These are phyloP conservation scores for Clavispora phyllophila DNA, from an alignment of 805 yeast species.

Conservation along the genomic window DNA sequence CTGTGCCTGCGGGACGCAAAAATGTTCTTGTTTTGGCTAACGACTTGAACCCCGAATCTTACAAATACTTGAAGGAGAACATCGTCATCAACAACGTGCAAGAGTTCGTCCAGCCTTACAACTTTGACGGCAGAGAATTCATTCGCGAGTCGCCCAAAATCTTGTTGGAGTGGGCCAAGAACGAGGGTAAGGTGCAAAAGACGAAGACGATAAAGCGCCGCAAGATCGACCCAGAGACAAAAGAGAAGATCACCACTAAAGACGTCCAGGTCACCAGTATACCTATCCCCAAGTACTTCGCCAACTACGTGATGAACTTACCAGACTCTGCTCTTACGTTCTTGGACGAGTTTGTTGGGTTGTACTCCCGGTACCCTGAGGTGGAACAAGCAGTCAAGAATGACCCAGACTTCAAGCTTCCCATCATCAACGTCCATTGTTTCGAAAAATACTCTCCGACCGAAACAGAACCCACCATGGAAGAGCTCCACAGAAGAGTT, in stretches of 20 bases:
- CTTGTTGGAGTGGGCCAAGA: conserved; percentile 42
- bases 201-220: conserved; percentile 33
- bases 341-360: conserved; percentile 69
- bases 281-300: conserved; percentile 48
- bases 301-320: conserved; percentile 89
- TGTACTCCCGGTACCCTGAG: conserved; percentile 44
- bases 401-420: conserved; percentile 52
- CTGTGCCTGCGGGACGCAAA: conserved; percentile 90
- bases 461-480: conserved; percentile 65
- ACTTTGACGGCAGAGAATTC: conserved; percentile 79
- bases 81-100: conserved; percentile 58
- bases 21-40: conserved; percentile 79
- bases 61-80: conserved; percentile 62
- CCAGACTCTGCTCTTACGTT: conserved; percentile 92
- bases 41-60: conserved; percentile 88
- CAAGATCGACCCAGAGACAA: conserved; percentile 32
- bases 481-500: conserved; percentile 64
- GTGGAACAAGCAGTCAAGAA: conserved; percentile 28
- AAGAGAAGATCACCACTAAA: conserved; percentile 12
- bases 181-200: conserved; percentile 31
- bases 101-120: conserved; percentile 55
- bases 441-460: conserved; percentile 82
- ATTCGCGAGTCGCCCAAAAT: conserved; percentile 56
- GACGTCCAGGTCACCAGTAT: conserved; percentile 18
- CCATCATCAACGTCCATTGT: conserved; percentile 82